Evolutionary conservation across 2,329 filamentous ascomycete species (phyloP), one percentile per base, ranked within the genome.

Genomic region (Fusarium gaditjirri): DNA sequence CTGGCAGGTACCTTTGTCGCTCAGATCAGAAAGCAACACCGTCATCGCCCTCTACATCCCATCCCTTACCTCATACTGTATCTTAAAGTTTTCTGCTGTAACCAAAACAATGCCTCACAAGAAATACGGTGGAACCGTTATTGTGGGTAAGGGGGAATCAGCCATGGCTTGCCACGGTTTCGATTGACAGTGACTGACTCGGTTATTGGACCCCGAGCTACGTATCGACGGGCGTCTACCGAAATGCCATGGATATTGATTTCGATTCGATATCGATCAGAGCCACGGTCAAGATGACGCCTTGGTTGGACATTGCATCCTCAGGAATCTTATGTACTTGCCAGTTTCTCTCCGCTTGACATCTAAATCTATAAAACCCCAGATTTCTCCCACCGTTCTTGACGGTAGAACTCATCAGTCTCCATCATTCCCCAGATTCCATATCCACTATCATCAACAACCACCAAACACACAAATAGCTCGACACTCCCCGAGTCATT

Each of bases 321-420:
- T 68, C 41, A 68, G 70, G 61, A 65, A 74, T 75, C 60, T 47
- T 49, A 53, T 43, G 65, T 64, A 68, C 50, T 47, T 47, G 21
- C 39, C 59, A 68, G 44, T 46, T 67, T 42, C 60, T 55, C 59
- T 65, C 52, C 19, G 47, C 57, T 63, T 54, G 55, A 53, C 16
- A 53, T 52, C 50, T 41, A 73, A 71, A 72, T 72, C 70, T 82
- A 82, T 82, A 82, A 82, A 80, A 75, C 58, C 69, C 39, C 61
- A 59, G 56, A 61, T 63, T 53, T 68, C 74, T 78, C 78, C 80
- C 80, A 83, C 81, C 81, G 81, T 83, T 82, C 80, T 72, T 78
- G 80, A 83, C 81, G 81, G 81, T 83, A 81, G 74, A 71, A 72
- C 58, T 46, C 66, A 52, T 62, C 68, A 72, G 62, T 63, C 66